A percentile compares a stretch with the other conserved stretches of the same genome.
Conservation (phyloP, 208 protist species). For the Trypanosoma lewisi region DNA sequence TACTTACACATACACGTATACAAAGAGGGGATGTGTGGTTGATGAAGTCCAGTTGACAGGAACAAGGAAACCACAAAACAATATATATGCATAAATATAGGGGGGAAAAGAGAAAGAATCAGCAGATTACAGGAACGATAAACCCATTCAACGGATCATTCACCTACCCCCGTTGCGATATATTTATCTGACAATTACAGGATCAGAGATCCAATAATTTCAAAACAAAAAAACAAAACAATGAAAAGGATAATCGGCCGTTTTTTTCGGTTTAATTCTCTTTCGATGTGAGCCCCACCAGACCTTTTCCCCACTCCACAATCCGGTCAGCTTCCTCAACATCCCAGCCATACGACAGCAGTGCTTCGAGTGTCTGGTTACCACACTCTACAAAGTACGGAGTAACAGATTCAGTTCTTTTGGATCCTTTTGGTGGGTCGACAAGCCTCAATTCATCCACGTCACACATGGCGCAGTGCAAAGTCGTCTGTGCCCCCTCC, state of each 20-base stretch:
- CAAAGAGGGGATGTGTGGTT: no score
- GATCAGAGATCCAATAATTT: no score
- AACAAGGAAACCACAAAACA: no score
- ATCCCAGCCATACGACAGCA: conserved; percentile 81
- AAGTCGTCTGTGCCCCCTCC: conserved; percentile 83
- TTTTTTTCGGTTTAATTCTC: neutral
- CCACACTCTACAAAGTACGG: conserved; percentile 87
- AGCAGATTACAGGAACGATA: no score
- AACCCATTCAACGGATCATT: no score
- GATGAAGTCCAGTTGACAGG: no score
- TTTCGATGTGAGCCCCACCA: conserved; percentile 41
- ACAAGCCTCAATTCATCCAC: conserved; percentile 71
- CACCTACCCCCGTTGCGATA: no score
- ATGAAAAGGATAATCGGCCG: neutral
- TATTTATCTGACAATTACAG: no score
- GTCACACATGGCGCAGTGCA: conserved; percentile 86
- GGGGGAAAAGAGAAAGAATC: no score
- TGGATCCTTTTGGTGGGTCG: conserved; percentile 9
- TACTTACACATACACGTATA: neutral
- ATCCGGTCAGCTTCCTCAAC: conserved; percentile 60
- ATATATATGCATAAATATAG: neutral
- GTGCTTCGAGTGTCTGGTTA: conserved; percentile 56
- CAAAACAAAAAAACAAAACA: no score
- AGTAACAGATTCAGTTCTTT: conserved; percentile 34
- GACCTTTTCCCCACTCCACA: conserved; percentile 60